phyloP scores from a whole-genome alignment of 1,139 yeast genomes.

The Pichia terricola region DNA sequence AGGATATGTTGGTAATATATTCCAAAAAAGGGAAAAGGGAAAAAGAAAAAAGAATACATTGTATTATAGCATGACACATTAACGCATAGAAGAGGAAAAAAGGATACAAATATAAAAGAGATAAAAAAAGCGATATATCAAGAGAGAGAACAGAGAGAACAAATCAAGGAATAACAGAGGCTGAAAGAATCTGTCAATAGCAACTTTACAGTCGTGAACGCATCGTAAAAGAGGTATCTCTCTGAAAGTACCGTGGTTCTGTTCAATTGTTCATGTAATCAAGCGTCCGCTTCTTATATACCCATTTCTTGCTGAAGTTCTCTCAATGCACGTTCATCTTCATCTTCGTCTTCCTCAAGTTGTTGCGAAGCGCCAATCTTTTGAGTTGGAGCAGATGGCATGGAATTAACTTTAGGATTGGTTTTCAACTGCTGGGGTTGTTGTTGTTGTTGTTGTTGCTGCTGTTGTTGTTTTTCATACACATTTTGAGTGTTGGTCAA shows the following conservation, averaged over 20 bases:
- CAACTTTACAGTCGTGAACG: too few relatives aligned
- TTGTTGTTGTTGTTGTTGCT: constrained; percentile 3
- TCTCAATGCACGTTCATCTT: constrained; percentile 75
- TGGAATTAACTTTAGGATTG: constrained; percentile 14
- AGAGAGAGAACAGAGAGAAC: too few relatives aligned
- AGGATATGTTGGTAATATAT: too few relatives aligned
- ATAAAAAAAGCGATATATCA: too few relatives aligned
- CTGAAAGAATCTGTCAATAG: too few relatives aligned
- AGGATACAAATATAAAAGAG: too few relatives aligned
- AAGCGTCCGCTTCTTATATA: constrained; percentile 28
- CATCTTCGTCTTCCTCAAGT: constrained; percentile 24
- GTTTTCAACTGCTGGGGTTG: background rate
- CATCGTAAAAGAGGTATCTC: too few relatives aligned
- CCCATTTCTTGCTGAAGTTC: constrained; percentile 90
- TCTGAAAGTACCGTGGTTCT: too few relatives aligned
- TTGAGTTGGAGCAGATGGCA: constrained; percentile 36
- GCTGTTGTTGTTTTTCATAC: constrained; percentile 4
- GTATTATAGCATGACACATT: too few relatives aligned
- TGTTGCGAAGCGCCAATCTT: constrained; percentile 15
- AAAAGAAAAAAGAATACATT: background rate
- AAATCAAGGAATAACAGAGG: too few relatives aligned
- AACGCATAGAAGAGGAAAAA: too few relatives aligned
- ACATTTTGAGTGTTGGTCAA: constrained; percentile 9
- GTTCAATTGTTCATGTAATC: background rate
- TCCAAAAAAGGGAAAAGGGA: background rate